These are phyloP conservation scores for Saccharomyces jurei DNA, from an alignment of 805 yeast species.

Conservation along the genomic window DNA sequence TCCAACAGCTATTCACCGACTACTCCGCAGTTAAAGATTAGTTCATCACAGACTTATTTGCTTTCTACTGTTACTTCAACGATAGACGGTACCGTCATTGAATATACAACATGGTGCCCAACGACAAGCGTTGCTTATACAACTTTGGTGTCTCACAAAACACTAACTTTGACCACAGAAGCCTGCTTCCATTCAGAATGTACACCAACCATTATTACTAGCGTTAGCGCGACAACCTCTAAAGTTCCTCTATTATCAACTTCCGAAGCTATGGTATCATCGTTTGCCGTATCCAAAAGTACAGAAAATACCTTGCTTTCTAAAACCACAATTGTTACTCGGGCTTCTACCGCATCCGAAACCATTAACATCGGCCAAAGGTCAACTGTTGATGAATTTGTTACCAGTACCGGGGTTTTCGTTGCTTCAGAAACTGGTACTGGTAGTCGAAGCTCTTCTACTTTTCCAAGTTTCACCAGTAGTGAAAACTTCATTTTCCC, in stretches of 20 bases:
- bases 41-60: background rate
- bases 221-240: background rate
- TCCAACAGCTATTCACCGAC: background rate
- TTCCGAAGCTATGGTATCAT: background rate
- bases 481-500: background rate
- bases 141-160: background rate
- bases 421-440: background rate
- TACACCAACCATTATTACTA: background rate
- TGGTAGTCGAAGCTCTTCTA: background rate
- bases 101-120: conserved; percentile 38
- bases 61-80: conserved; percentile 7
- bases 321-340: background rate
- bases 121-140: conserved; percentile 7
- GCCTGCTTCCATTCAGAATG: background rate
- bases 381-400: background rate
- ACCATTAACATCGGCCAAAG: background rate
- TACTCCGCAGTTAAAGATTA: background rate
- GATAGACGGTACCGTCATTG: conserved; percentile 27
- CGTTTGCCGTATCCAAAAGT: background rate
- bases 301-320: background rate
- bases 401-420: background rate
- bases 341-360: background rate
- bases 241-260: background rate
- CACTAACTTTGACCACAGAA: background rate
- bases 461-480: background rate